A percentile compares a stretch with the other conserved stretches of the same genome.
These are phyloP conservation scores for Camellia sinensis DNA, from an alignment of 148 eudicot species.

Conservation along the genomic window DNA sequence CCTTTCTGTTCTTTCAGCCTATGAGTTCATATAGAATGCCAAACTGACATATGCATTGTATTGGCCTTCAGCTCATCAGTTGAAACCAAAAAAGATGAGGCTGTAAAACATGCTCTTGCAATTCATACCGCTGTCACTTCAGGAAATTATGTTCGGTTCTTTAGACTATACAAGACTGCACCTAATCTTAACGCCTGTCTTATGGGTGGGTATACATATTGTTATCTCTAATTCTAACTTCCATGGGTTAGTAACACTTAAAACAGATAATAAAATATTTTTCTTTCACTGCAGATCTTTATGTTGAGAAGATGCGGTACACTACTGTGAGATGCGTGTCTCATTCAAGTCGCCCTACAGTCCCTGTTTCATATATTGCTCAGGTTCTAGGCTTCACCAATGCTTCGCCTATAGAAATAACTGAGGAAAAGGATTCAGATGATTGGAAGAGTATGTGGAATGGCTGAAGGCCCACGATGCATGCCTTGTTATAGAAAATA, in stretches of 20 bases:
- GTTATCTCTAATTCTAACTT: neutral
- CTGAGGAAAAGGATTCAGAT: conserved; percentile 56
- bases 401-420: conserved; percentile 38
- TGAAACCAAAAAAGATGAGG: conserved; percentile 68
- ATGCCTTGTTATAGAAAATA: conserved; percentile 56
- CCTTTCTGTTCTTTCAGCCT: neutral
- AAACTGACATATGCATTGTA: conserved; percentile 9
- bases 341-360: conserved; percentile 87
- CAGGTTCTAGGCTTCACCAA: conserved; percentile 71
- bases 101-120: conserved; percentile 87
- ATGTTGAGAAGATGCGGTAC: conserved; percentile 87
- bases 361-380: conserved; percentile 74
- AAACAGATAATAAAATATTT: neutral
- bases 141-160: conserved; percentile 81
- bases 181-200: conserved; percentile 76
- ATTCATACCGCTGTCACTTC: conserved; percentile 85
- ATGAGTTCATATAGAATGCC: conserved; percentile 10
- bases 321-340: conserved; percentile 82
- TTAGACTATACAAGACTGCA: conserved; percentile 79
- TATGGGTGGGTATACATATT: conserved; percentile 62
- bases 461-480: conserved; percentile 98
- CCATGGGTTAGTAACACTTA: neutral
- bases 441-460: conserved; percentile 78
- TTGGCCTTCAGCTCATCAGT: conserved; percentile 59
- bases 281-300: conserved; percentile 54